Evolutionary conservation across 163 green algal species (phyloP).

Genomic region (Scenedesmus sp.): DNA sequence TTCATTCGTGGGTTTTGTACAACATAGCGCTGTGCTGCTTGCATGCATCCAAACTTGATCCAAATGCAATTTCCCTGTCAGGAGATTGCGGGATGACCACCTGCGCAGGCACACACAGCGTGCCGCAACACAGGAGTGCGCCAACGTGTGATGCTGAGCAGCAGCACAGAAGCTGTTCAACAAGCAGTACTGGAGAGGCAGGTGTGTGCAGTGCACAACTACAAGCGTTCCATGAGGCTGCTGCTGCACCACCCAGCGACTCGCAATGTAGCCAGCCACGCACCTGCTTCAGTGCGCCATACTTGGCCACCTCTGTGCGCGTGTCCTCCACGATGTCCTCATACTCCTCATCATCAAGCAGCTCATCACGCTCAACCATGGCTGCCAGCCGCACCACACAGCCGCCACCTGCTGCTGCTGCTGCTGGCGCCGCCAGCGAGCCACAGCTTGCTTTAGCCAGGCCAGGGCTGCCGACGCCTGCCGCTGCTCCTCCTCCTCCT

Average conservation of each 20-base stretch:
- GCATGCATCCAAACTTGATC: too few relatives aligned
- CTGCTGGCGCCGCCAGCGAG: not conserved
- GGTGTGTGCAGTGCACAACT: too few relatives aligned
- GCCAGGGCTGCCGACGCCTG: not conserved
- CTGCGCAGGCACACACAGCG: too few relatives aligned
- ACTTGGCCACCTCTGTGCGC: slow-evolving; percentile 64
- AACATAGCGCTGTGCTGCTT: too few relatives aligned
- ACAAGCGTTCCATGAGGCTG: not conserved
- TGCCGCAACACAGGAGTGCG: too few relatives aligned
- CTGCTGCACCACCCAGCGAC: not conserved
- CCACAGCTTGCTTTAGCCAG: not conserved
- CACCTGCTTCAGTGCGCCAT: slow-evolving; percentile 60
- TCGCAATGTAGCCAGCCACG: not conserved
- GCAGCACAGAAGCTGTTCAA: too few relatives aligned
- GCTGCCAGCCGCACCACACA: slow-evolving; percentile 62
- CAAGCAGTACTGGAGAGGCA: too few relatives aligned
- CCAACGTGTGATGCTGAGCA: too few relatives aligned
- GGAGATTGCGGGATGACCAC: too few relatives aligned
- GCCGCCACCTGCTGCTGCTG: not conserved
- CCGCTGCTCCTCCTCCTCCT: not conserved
- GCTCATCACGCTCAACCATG: slow-evolving; percentile 64
- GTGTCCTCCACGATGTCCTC: slow-evolving; percentile 63
- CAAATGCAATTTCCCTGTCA: too few relatives aligned
- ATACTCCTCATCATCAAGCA: slow-evolving; percentile 62
- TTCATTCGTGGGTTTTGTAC: too few relatives aligned